phyloP scores from a whole-genome alignment of 2,329 filamentous ascomycete species.

The Colletotrichum lindemuthianum region DNA sequence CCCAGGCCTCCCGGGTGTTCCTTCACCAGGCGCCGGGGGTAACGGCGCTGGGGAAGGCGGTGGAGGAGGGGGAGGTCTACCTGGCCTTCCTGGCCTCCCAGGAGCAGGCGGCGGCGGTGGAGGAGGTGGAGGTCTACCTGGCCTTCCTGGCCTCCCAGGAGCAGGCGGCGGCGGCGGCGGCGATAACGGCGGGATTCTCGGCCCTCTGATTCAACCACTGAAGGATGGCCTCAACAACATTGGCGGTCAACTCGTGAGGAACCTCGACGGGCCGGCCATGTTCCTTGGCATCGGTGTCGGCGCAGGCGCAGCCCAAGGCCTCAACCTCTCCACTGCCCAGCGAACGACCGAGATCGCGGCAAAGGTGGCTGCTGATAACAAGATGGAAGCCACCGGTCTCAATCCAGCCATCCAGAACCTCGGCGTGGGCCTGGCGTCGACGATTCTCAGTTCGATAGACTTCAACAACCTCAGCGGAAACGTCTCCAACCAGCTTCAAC shows the following conservation, averaged over 20 bases:
- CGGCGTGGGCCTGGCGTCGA: conserved; percentile 42
- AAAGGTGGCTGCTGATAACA: conserved; percentile 41
- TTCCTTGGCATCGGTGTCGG: conserved; percentile 42
- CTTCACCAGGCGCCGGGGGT: not conserved
- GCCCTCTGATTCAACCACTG: conserved; percentile 28
- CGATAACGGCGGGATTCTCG: conserved; percentile 19
- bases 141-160: conserved; percentile 8
- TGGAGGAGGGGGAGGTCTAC: conserved; percentile 1
- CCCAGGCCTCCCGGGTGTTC: conserved; percentile 3
- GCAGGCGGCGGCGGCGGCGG: not conserved
- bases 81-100: conserved; percentile 7
- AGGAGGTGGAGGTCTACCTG: not conserved
- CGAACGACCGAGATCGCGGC: conserved; percentile 33
- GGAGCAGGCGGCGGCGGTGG: conserved; percentile 4
- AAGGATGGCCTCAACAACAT: conserved; percentile 32
- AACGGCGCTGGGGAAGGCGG: not conserved
- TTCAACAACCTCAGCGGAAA: conserved; percentile 33
- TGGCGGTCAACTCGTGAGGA: conserved; percentile 23
- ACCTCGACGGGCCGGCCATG: conserved; percentile 35
- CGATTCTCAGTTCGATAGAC: conserved; percentile 42
- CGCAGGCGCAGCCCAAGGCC: conserved; percentile 39
- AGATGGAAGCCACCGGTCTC: conserved; percentile 42
- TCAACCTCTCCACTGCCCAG: conserved; percentile 37
- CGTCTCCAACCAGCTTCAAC: conserved; percentile 33
- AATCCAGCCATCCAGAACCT: conserved; percentile 44